phyloP scores from a whole-genome alignment of 495 filamentous ascomycete genomes.

The Penicillium alfredii region DNA sequence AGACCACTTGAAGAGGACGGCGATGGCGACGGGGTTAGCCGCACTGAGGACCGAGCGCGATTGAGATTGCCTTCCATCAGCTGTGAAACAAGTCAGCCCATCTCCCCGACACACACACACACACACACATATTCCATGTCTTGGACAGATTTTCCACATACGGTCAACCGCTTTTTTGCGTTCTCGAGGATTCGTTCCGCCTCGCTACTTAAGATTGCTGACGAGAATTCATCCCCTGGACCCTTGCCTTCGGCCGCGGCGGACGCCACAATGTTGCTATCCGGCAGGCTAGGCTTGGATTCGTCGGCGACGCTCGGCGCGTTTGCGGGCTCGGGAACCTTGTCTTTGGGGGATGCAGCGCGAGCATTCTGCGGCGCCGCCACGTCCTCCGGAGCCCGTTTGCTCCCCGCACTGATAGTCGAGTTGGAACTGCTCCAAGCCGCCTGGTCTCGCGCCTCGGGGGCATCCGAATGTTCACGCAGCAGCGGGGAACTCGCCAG shows the following conservation, averaged over 20 bases:
- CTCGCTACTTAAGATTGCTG: slow-evolving; percentile 68
- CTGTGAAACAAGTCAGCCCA: slow-evolving; percentile 38
- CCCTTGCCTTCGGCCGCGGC: slow-evolving; percentile 26
- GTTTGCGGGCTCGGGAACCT: slow-evolving; percentile 6
- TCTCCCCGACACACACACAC: no score
- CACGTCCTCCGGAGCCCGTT: slow-evolving; percentile 17
- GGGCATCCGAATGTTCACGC: slow-evolving; percentile 5
- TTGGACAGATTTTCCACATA: slow-evolving; percentile 51
- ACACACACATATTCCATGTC: slow-evolving; percentile 1
- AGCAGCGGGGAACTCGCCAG: slow-evolving; percentile 12
- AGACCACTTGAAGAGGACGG: slow-evolving; percentile 28
- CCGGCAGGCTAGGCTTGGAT: no score
- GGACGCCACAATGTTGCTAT: slow-evolving; percentile 14
- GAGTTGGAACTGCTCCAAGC: slow-evolving; percentile 36
- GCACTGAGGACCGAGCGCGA: slow-evolving; percentile 69
- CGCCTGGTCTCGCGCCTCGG: slow-evolving; percentile 17
- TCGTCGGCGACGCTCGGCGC: no score
- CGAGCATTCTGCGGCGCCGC: slow-evolving; percentile 13
- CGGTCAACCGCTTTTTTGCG: slow-evolving; percentile 80
- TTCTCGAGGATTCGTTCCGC: slow-evolving; percentile 87
- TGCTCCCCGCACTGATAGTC: slow-evolving; percentile 35
- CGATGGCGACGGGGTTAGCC: slow-evolving; percentile 52
- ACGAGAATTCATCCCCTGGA: slow-evolving; percentile 53
- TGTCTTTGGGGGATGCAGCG: slow-evolving; percentile 7
- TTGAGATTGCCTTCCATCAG: slow-evolving; percentile 87